These are phyloP conservation scores for Pseudogymnoascus sp. DNA, from an alignment of 2,329 filamentous ascomycete genomes.

Conservation along the genomic window DNA sequence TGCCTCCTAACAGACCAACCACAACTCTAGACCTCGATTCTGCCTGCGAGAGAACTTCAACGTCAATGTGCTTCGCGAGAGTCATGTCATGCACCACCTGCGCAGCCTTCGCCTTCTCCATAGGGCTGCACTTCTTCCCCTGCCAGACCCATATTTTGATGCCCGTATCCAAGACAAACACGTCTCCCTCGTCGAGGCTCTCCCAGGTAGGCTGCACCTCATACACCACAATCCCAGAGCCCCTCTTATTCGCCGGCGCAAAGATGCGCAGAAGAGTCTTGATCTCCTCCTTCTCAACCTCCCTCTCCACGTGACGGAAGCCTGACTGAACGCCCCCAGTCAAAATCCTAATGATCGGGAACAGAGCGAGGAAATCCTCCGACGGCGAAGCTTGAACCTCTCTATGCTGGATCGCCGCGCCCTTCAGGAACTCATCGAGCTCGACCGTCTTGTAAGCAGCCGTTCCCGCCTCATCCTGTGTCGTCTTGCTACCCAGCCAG, in stretches of 20 bases:
- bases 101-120: conserved; percentile 61
- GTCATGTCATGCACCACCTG: conserved; percentile 59
- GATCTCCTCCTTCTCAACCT: conserved; percentile 33
- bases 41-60: conserved; percentile 54
- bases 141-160: conserved; percentile 65
- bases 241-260: conserved; percentile 41
- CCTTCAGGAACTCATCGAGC: conserved; percentile 56
- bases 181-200: conserved; percentile 56
- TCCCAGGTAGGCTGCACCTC: conserved; percentile 54
- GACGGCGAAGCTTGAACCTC: conserved; percentile 45
- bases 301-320: conserved; percentile 52
- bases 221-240: conserved; percentile 47
- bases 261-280: conserved; percentile 53
- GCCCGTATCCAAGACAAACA: conserved; percentile 54
- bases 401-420: conserved; percentile 54
- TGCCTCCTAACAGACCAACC: conserved; percentile 46
- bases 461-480: conserved; percentile 59
- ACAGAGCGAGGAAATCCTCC: conserved; percentile 53
- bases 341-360: conserved; percentile 51
- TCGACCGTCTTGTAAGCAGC: conserved; percentile 65
- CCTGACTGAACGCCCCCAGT: conserved; percentile 53
- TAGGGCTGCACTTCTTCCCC: conserved; percentile 53
- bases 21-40: conserved; percentile 48
- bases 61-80: conserved; percentile 52
- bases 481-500: conserved; percentile 57